Percentiles rank a stretch among this genome's conserved stretches.
Conservation (phyloP, 1,284 basidiomycete species). For the Chondrostereum purpureum region DNA sequence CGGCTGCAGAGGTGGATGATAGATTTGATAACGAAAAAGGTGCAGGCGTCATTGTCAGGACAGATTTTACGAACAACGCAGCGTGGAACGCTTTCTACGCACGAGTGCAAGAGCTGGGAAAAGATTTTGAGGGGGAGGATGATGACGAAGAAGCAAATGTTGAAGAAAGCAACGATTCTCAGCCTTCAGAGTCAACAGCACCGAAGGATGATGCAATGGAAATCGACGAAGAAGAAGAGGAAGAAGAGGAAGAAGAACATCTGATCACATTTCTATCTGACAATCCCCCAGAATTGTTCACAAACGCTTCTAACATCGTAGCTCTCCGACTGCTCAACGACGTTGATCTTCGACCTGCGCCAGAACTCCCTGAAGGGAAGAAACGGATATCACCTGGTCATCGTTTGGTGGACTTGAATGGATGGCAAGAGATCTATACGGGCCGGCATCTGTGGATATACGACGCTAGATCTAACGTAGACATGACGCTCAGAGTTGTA, state of each 20-base stretch:
- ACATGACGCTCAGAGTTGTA: conserved; percentile 59
- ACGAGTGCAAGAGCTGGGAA: conserved; percentile 14
- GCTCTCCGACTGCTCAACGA: conserved; percentile 68
- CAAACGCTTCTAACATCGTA: conserved; percentile 52
- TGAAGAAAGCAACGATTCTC: conserved; percentile 11
- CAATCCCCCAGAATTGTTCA: conserved; percentile 29
- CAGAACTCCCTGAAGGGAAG: conserved; percentile 34
- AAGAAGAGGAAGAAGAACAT: conserved; percentile 12
- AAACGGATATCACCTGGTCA: conserved; percentile 42
- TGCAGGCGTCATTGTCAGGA: conserved; percentile 52
- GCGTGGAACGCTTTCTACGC: conserved; percentile 44
- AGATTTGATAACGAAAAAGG: conserved; percentile 30
- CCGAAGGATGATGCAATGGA: conserved; percentile 19
- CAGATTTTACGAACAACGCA: conserved; percentile 59
- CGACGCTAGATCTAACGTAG: conserved; percentile 55
- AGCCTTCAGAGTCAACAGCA: conserved; percentile 14
- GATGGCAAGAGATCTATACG: conserved; percentile 68
- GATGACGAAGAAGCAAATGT: conserved; percentile 17
- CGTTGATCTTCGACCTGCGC: conserved; percentile 50
- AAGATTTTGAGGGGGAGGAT: conserved; percentile 17
- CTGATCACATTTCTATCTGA: conserved; percentile 51
- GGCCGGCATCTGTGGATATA: conserved; percentile 72
- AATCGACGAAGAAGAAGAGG: conserved; percentile 22
- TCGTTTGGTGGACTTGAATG: conserved; percentile 53
- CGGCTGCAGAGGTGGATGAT: conserved; percentile 40